These are phyloP conservation scores for Carex pumila DNA, from an alignment of 176 grass and related monocot genomes.

Conservation along the genomic window DNA sequence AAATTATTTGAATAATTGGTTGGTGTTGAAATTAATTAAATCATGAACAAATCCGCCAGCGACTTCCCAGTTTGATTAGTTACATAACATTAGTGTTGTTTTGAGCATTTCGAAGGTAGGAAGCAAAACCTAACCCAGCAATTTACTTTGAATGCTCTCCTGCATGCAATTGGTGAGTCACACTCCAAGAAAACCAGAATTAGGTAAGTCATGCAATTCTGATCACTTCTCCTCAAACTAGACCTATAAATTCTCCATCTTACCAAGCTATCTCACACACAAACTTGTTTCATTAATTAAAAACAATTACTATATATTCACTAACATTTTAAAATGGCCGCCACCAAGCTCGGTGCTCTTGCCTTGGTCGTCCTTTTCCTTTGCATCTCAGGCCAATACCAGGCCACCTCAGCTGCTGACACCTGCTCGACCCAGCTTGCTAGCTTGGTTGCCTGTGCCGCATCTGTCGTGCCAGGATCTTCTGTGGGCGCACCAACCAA, in stretches of 20 bases:
- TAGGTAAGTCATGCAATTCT: slow-evolving; percentile 10
- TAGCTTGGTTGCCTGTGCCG: slow-evolving; percentile 51
- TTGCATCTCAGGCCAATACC: slow-evolving; percentile 7
- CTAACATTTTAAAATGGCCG: neutral
- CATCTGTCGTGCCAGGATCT: slow-evolving; percentile 50
- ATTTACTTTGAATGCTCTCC: neutral
- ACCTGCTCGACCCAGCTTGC: slow-evolving; percentile 51
- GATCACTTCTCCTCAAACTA: neutral
- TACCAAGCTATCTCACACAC: neutral
- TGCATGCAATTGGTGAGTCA: slow-evolving; percentile 6
- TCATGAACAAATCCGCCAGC: neutral
- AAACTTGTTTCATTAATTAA: neutral
- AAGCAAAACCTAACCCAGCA: too few relatives aligned
- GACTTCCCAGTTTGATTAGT: neutral
- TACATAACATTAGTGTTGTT: neutral
- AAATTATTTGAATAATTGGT: too few relatives aligned
- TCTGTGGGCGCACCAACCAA: slow-evolving; percentile 37
- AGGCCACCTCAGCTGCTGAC: slow-evolving; percentile 7
- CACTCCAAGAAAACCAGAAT: neutral
- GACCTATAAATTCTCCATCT: neutral
- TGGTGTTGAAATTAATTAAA: neutral
- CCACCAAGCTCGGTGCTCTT: slow-evolving; percentile 4
- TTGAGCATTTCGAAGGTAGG: neutral
- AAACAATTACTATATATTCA: neutral
- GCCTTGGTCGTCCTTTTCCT: slow-evolving; percentile 2